Percentiles rank a stretch among this genome's conserved stretches.
phyloP scores from a whole-genome alignment of 202 grass and related monocot species.

The Digitaria exilis region DNA sequence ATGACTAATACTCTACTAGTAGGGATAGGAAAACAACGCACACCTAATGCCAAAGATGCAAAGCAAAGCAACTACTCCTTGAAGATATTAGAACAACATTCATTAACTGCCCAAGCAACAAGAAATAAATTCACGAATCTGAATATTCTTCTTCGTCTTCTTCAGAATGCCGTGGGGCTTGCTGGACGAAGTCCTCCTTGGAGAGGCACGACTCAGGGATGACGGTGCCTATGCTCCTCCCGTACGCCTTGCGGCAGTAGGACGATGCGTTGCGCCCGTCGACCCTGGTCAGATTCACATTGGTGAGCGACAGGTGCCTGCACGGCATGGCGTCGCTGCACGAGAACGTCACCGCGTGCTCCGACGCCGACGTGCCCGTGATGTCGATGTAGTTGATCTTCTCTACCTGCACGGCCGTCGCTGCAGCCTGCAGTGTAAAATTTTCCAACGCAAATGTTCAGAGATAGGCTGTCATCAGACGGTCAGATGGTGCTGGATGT shows the following conservation, averaged over 20 bases:
- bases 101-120: not conserved
- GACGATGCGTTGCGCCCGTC: constrained; percentile 36
- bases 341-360: constrained; percentile 54
- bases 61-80: not conserved
- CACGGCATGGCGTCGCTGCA: constrained; percentile 78
- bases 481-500: not conserved
- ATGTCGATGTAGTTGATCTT: constrained; percentile 64
- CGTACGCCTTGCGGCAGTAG: constrained; percentile 56
- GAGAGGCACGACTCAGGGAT: constrained; percentile 56
- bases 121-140: not conserved
- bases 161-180: not conserved
- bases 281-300: constrained; percentile 54
- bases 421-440: constrained; percentile 31
- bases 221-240: constrained; percentile 43
- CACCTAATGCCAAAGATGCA: too few species aligned
- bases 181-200: constrained; percentile 33
- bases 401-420: constrained; percentile 41
- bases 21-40: not conserved
- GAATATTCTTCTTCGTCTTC: not conserved
- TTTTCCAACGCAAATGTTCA: constrained; percentile 6
- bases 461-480: not conserved
- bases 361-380: constrained; percentile 66
- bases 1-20: too few species aligned
- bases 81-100: not conserved
- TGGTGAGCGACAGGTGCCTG: constrained; percentile 41